Base-by-base conservation (phyloP, 345 rosid species). In the Salix dunnii region DNA sequence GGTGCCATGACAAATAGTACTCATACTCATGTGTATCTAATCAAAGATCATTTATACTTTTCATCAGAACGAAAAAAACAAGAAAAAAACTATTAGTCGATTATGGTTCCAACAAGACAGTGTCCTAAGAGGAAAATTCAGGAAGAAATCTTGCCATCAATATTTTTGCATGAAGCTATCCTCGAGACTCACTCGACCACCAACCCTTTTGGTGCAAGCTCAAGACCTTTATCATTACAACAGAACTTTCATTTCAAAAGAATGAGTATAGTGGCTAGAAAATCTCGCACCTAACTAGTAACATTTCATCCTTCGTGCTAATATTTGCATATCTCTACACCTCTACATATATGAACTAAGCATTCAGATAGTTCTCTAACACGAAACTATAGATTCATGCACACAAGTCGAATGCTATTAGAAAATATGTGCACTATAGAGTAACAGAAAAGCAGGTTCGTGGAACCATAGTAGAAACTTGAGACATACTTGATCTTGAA, bases 401-500 rank as follows among this genome's bases (percentile, higher is more conserved):
- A 70, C 21, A 6, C 58, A 70, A 49, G 30, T 14, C 36, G 31
- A 20, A 7, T 48, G 48, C 48, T 8, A 25, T 21, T 23, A 61
- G 14, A 70, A 5, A 46, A 70, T 20, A 3, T 20, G 8, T 28
- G 60, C 4, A 27, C 14, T 7, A 17, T 17, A 48, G 6, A 48
- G 42, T 43, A 48, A 30, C 73, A 12, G 61, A 16, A 48, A 49
- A 40, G n/a, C 25, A 23, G 40, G 31, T 3, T 73, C 53, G 28
- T 25, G 42, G 70, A 66, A 77, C 21, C 12, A 51, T 78, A 77
- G 27, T 33, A 65, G 76, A 81, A 84, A 79, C 36, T 73, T 33
- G 72, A 72, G 14, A 82, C 88, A 33, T 86, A 90, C 99, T 84
- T 84, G 90, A 84, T 86, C 91, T 25, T 53, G 88, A 51, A 87